Evolutionary conservation across 768 basidiomycete genomes (phyloP).

Genomic region (Suillus spraguei): DNA sequence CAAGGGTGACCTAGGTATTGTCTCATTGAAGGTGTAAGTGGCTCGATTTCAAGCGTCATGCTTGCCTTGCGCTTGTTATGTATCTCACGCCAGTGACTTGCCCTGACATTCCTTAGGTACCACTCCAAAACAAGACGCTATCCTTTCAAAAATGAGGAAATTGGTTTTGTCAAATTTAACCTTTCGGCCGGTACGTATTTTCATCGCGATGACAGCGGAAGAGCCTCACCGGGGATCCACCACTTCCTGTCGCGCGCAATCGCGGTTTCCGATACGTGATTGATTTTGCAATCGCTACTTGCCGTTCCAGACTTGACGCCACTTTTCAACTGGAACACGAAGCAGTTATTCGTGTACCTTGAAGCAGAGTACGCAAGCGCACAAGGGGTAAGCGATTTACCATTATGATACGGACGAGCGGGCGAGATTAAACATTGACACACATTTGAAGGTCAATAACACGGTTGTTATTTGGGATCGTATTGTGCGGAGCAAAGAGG

Average conservation of each 20-base stretch:
- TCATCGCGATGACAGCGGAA: slow-evolving; percentile 27
- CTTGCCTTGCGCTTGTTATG: slow-evolving; percentile 14
- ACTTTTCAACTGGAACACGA: slow-evolving; percentile 96
- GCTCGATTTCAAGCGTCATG: slow-evolving; percentile 5
- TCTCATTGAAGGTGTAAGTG: slow-evolving; percentile 78
- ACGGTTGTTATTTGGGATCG: slow-evolving; percentile 91
- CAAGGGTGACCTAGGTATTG: slow-evolving; percentile 57
- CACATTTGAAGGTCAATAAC: slow-evolving; percentile 56
- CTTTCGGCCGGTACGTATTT: slow-evolving; percentile 67
- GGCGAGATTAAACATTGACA: background rate
- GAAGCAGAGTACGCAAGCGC: slow-evolving; percentile 80
- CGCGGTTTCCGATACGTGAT: slow-evolving; percentile 9
- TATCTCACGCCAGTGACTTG: slow-evolving; percentile 18
- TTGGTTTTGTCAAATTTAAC: slow-evolving; percentile 82
- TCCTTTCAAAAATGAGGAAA: slow-evolving; percentile 66
- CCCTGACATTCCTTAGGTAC: slow-evolving; percentile 36
- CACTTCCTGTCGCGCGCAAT: slow-evolving; percentile 5
- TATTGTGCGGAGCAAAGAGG: slow-evolving; percentile 79
- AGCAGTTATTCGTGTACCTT: slow-evolving; percentile 87
- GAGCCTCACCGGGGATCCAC: slow-evolving; percentile 25
- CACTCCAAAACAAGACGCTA: slow-evolving; percentile 55
- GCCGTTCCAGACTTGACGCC: slow-evolving; percentile 66
- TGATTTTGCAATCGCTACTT: slow-evolving; percentile 3
- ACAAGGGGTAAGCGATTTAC: slow-evolving; percentile 59
- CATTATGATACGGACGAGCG: background rate